Evolutionary conservation across 768 basidiomycete species (phyloP), one percentile per base, ranked within the genome.

Genomic region (Tylopilus intermedius): DNA sequence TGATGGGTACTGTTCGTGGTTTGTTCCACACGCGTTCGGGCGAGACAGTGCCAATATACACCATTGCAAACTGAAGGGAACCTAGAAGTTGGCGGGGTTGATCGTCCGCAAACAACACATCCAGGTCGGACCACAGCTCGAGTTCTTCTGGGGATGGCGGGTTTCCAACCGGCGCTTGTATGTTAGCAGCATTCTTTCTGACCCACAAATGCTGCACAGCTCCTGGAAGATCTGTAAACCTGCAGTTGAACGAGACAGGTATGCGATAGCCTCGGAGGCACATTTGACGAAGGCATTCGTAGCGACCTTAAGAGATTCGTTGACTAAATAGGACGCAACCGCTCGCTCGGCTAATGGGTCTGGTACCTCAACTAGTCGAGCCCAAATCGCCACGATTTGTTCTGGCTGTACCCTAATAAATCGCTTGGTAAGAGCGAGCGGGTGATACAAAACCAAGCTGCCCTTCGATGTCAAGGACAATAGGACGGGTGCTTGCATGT

Each of bases 41-140:
- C 0, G 87, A 81, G 32, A 87, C 78, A 56, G 93, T 89, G 3
- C 83, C 79, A 26, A 94, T 70, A 63, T 94, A 93, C 8, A 95
- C 75, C 71, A 93, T 81, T 1, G 94, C 92, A 63, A 90, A 90
- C 63, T 95, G 93, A 13, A 90, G 90, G 0, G 89, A 82, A 14
- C 89, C 88, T 46, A 95, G 73, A 2, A 81, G 73, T 44, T 87
- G 71, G 30, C 84, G 74, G 10, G 88, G 86, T 56, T 86, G 80
- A 53, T 83, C 83, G 1, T 73, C 69, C 4, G 79, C 81, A 65
- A 89, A 93, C 37, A 91, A 65, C 9, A 82, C 79, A 58, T 88
- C 87, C 18, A 94, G 78, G 59, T 90, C 85, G 14, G 86, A 83
- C 86, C 88, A 88, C 8, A 90, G 66, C 52, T 86, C 86, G 65